A percentile compares a stretch with the other conserved stretches of the same genome.
Evolutionary conservation across 345 rosid species (phyloP).

Genomic region (Salix dunnii): DNA sequence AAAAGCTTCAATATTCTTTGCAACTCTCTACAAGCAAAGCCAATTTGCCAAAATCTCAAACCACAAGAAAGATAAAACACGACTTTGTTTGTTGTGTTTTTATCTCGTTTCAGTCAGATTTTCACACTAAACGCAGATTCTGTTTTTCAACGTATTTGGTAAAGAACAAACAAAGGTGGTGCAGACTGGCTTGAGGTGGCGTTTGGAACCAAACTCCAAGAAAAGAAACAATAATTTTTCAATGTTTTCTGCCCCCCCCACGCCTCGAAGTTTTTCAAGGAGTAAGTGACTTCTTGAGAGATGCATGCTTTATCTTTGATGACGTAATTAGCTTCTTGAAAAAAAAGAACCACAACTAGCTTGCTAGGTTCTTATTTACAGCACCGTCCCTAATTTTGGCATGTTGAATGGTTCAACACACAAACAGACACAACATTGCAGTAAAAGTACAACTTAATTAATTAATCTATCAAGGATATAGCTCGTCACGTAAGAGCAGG

Average conservation of each 20-base stretch:
- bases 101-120: slow-evolving; percentile 23
- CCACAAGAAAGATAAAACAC: slow-evolving; percentile 25
- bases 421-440: not conserved
- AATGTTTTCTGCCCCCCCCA: not conserved
- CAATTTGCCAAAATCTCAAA: slow-evolving; percentile 22
- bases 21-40: slow-evolving; percentile 51
- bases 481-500: not conserved
- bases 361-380: not conserved
- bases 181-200: not conserved
- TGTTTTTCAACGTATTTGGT: slow-evolving; percentile 26
- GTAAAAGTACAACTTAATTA: not conserved
- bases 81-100: slow-evolving; percentile 17
- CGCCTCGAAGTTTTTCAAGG: not conserved
- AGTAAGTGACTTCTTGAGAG: not conserved
- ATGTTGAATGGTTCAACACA: not conserved
- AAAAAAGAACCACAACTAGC: not conserved
- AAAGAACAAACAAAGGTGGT: slow-evolving; percentile 3
- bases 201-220: slow-evolving; percentile 10
- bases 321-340: not conserved
- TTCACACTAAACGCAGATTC: slow-evolving; percentile 21
- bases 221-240: not conserved
- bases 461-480: not conserved
- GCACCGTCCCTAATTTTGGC: not conserved
- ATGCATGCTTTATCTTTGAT: not conserved
- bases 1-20: slow-evolving; percentile 41